Percentiles rank a stretch among this genome's conserved stretches.
Evolutionary conservation across 768 basidiomycete genomes (phyloP).

Genomic region (Pulveroboletus sp.): DNA sequence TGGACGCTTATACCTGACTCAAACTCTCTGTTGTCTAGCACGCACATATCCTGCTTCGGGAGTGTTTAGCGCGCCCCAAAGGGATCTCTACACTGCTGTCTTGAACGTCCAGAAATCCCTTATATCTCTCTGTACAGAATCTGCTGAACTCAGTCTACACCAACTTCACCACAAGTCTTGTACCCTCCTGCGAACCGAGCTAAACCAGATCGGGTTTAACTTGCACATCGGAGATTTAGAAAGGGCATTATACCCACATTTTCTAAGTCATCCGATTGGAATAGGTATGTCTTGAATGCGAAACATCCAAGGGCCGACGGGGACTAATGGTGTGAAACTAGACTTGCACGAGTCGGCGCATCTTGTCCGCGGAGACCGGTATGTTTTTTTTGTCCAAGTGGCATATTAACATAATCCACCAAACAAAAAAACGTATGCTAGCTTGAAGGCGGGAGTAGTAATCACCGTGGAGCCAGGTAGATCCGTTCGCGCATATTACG

Average conservation of each 20-base stretch:
- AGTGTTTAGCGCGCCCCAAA: conserved; percentile 70
- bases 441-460: conserved; percentile 81
- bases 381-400: conserved; percentile 21
- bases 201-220: conserved; percentile 57
- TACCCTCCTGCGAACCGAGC: conserved; percentile 59
- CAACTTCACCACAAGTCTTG: conserved; percentile 76
- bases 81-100: conserved; percentile 79
- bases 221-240: conserved; percentile 53
- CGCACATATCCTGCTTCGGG: conserved; percentile 88
- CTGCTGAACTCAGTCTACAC: conserved; percentile 54
- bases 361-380: conserved; percentile 52
- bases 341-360: conserved; percentile 86
- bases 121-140: conserved; percentile 55
- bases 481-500: conserved; percentile 6
- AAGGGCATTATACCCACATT: conserved; percentile 83
- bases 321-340: conserved; percentile 27
- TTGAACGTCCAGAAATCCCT: conserved; percentile 68
- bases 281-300: conserved; percentile 50
- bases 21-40: conserved; percentile 38
- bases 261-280: conserved; percentile 86
- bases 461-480: conserved; percentile 87
- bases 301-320: conserved; percentile 4
- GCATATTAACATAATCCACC: background rate
- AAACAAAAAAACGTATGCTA: conserved; percentile 24
- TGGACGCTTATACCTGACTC: background rate